Percentiles rank a stretch among this genome's conserved stretches.
Evolutionary conservation across 768 basidiomycete species (phyloP).

Genomic region (Kwoniella bestiolae): DNA sequence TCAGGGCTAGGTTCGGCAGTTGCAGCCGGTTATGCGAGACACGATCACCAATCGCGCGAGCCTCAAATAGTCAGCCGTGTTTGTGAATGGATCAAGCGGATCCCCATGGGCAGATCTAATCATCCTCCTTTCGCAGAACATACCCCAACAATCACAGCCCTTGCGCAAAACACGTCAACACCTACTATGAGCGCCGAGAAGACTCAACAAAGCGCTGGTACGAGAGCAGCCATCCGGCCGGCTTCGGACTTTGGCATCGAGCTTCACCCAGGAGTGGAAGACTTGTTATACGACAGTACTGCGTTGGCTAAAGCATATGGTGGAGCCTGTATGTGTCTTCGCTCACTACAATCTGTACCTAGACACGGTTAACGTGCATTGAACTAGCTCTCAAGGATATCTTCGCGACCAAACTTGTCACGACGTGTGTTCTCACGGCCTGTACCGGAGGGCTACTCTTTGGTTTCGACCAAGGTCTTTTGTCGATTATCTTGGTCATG

Average conservation of each 20-base stretch:
- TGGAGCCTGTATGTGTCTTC: background rate
- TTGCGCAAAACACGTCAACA: too few relatives aligned
- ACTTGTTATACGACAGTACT: background rate
- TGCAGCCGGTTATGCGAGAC: background rate
- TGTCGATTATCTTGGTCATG: slow-evolving; percentile 9
- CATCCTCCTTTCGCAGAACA: background rate
- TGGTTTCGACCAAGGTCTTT: slow-evolving; percentile 7
- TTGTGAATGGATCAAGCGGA: background rate
- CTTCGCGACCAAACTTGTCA: slow-evolving; percentile 1
- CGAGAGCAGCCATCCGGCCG: background rate
- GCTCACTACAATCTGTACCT: background rate
- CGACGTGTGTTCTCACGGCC: background rate
- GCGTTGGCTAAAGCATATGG: background rate
- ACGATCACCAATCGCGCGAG: background rate
- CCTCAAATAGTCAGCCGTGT: background rate
- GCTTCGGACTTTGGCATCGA: background rate
- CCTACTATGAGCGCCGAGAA: background rate
- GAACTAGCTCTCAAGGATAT: slow-evolving; percentile 1
- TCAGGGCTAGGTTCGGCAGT: background rate
- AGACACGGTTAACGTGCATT: background rate
- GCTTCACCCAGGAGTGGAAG: background rate
- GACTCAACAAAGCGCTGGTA: background rate
- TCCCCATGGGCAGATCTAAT: background rate
- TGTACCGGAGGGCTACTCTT: slow-evolving; percentile 3
- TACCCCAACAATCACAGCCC: background rate